Evolutionary conservation across 352 stramenopile species (phyloP), one percentile per base, ranked within the genome.

Genomic region (Pythium brachiatum): DNA sequence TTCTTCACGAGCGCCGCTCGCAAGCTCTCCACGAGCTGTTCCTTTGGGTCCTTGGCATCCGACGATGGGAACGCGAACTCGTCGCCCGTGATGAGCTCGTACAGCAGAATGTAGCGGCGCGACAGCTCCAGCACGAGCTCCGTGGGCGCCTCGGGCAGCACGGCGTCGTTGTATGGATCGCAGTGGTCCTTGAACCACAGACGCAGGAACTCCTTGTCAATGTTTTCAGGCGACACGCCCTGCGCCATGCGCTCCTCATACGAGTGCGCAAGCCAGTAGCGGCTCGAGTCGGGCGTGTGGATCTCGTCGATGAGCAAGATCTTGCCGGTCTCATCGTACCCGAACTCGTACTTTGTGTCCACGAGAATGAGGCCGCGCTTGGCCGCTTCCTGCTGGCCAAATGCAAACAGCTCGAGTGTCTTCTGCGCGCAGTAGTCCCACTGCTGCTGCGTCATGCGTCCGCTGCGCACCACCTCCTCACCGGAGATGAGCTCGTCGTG

Each of bases 141-240:
- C 61, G 83, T 88, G 7, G 97, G 97, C 13, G 97, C 97, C 27
- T 98, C 97, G 1, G 97, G 97, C 38, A 99, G 72, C 32, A 91
- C 82, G 16, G 76, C 81, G 72, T 98, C 95, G 13, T 98, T 98
- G 86, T 99, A 99, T 39, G 97, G 97, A 78, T 99, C 97, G 75
- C 97, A 99, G 75, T 98, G 88, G 31, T 98, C 81, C 54, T 88
- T 83, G 79, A 98, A 99, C 97, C 97, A 99, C 38, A 98, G 81
- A 56, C 97, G 85, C 52, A 99, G 72, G 69, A 99, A 99, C 79
- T 99, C 97, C 85, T 99, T 99, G 79, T 99, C 97, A 63, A 99
- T 99, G 75, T 99, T 99, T 60, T 99, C 96, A 16, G 97, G 97
- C 55, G 98, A 96, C 53, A 92, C 74, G 7, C 90, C 92, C 6